Evolutionary conservation across 2,329 filamentous ascomycete genomes (phyloP).

Genomic region (Botrytis porri): DNA sequence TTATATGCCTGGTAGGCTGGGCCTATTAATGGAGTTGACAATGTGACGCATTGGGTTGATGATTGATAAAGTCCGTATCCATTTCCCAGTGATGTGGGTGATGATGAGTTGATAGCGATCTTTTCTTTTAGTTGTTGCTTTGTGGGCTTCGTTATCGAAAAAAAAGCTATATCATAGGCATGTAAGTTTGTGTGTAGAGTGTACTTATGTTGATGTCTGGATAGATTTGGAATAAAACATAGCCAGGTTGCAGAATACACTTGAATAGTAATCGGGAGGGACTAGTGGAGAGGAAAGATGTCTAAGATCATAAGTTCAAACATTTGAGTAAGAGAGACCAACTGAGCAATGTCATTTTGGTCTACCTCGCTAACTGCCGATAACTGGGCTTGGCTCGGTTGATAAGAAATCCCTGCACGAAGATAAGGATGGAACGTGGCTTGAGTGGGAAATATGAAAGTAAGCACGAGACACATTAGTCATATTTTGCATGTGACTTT

Average conservation of each 20-base stretch:
- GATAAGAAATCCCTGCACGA: not conserved
- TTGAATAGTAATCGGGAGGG: not conserved
- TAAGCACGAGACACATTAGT: not conserved
- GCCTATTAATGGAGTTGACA: not conserved
- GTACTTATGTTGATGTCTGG: not conserved
- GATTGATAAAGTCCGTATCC: not conserved
- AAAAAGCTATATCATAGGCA: not conserved
- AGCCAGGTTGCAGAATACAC: not conserved
- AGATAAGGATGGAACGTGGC: not conserved
- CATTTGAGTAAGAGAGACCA: not conserved
- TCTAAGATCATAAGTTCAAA: not conserved
- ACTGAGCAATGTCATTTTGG: not conserved
- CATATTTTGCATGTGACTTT: not conserved
- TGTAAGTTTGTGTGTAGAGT: not conserved
- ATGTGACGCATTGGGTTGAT: slow-evolving; percentile 7
- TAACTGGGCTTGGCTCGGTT: not conserved
- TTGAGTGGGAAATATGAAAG: not conserved
- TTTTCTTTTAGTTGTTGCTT: slow-evolving; percentile 4
- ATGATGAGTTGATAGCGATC: not conserved
- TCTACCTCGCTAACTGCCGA: not conserved
- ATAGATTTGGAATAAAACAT: too few relatives aligned
- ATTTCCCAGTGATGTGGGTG: slow-evolving; percentile 8
- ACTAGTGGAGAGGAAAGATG: not conserved
- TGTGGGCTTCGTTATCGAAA: slow-evolving; percentile 1
- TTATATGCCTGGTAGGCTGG: not conserved